Evolutionary conservation across 2,329 filamentous ascomycete species (phyloP), one percentile per base, ranked within the genome.

Genomic region (Samsoniella hepiali): DNA sequence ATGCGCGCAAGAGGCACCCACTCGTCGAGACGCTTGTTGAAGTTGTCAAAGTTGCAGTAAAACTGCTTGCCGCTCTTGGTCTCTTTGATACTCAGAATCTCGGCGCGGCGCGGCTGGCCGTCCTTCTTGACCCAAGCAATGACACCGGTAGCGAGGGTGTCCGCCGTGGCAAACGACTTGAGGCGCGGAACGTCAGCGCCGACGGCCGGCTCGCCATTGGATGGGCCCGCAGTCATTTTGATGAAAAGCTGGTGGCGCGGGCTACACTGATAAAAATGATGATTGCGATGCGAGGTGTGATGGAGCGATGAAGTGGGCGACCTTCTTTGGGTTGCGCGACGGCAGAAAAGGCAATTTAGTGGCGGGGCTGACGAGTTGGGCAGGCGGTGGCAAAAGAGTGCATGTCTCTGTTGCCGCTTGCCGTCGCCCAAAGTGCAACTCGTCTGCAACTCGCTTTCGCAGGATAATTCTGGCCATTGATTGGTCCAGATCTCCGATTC

Each of bases 1-100:
- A 99, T 91, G 42, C 95, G 86, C 42, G 86, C 82, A 36, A 90
- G 85, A 1, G 90, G 83, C 10, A 99, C 88, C 95, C 95, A 99
- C 81, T 99, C 95, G 79, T 85, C 81, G 13, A 86, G 77, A 68
- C 82, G 83, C 77, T 98, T 98, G 79, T 98, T 98, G 85, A 97
- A 98, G 72, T 96, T 96, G 73, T 97, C 92, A 75, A 97, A 98
- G 76, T 98, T 96, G 71, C 96, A 96, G 76, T 97, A 97, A 73
- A 94, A 97, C 62, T 91, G 90, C 45, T 91, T 89, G 17, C 90
- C 89, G 71, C 91, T 94, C 76, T 96, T 96, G 29, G 91, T 90
- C 65, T 93, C 91, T 72, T 91, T 89, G 69, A 98, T 96, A 64
- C 92, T 95, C n/a, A 99, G 81, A 67, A 99, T 97, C 76, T 99